Base-by-base conservation (phyloP, 495 filamentous ascomycete genomes). In the Trichoderma gamsii region DNA sequence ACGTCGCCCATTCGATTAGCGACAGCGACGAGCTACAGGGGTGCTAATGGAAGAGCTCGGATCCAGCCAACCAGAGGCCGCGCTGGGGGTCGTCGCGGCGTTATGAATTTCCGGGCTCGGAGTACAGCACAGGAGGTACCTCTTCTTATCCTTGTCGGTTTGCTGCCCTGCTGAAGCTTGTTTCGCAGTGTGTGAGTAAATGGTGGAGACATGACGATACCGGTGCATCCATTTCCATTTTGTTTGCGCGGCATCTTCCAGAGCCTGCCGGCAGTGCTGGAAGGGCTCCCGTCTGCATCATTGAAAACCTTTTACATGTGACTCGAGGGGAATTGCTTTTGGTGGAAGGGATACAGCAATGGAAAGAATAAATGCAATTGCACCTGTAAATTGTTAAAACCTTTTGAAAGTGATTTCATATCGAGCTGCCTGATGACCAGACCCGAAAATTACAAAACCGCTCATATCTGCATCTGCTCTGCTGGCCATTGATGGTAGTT, bases 1-100 rank as follows among this genome's bases (percentile, higher is more conserved):
- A 66, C 65, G 65, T 49, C 43, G 65, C 41, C 44, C 41, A 46
- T 66, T 66, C 44, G 65, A 46, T 38, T 46, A 61, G n/a, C 56
- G 56, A 61, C 21, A 52, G 64, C 61, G 61, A 35, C 9, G 5
- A 65, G 35, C 64, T 46, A 43, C 35, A 43, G 64, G 56, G 64
- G 35, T 38, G 35, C 35, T 29, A 29, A 4, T 29, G 63, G 43
- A 12, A 49, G n/a, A 65, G 64, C 64, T 65, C 41, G 41, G 64
- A 3, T 5, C 9, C 25, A 21, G 41, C 64, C 64, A 65, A 61
- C 25, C 56, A 61, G 56, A 29, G 56, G 56, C 56, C 56, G 56
- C 25, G 56, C 23, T 29, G 23, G 27, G 12, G 23, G 44, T 12
- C n/a, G 21, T 56, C 51, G 56, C 56, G 56, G 56, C 56, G 27